Percentiles rank a stretch among this genome's conserved stretches.
phyloP scores from a whole-genome alignment of 2,329 filamentous ascomycete species.

The Colletotrichum sublineola region DNA sequence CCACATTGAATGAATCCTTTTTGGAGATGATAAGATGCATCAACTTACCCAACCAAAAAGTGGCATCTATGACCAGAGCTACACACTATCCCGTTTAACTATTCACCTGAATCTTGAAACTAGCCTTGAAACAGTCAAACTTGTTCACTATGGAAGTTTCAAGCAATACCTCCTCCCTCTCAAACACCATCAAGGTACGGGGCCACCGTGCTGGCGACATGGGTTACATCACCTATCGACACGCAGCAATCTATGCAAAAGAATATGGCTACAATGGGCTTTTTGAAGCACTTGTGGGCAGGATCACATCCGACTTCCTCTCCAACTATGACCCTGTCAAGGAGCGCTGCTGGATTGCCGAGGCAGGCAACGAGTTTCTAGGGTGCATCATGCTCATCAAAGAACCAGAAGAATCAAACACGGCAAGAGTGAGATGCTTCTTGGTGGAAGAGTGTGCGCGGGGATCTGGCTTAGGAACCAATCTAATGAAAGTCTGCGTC shows the following conservation, averaged over 20 bases:
- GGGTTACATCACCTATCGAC: slow-evolving; percentile 46
- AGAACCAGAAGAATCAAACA: slow-evolving; percentile 32
- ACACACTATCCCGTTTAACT: background rate
- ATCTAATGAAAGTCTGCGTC: slow-evolving; percentile 41
- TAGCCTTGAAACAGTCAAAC: no score
- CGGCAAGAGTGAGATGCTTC: slow-evolving; percentile 46
- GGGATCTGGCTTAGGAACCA: slow-evolving; percentile 43
- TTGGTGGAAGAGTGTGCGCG: slow-evolving; percentile 45
- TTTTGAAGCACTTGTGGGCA: slow-evolving; percentile 45
- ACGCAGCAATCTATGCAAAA: slow-evolving; percentile 45
- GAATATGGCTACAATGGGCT: slow-evolving; percentile 41
- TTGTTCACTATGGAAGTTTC: background rate
- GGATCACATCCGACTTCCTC: slow-evolving; percentile 47
- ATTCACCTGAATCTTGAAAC: no score
- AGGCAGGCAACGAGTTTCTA: slow-evolving; percentile 44
- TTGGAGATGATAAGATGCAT: background rate
- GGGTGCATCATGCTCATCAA: slow-evolving; percentile 47
- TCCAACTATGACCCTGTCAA: slow-evolving; percentile 43
- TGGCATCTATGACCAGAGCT: no score
- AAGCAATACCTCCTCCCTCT: no score
- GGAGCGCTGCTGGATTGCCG: slow-evolving; percentile 50
- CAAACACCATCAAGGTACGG: slow-evolving; percentile 23
- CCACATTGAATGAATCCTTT: no score
- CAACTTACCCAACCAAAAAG: background rate
- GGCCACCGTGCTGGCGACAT: slow-evolving; percentile 45